These are phyloP conservation scores for Colletotrichum sp. DNA, from an alignment of 2,329 filamentous ascomycete species.

Conservation along the genomic window DNA sequence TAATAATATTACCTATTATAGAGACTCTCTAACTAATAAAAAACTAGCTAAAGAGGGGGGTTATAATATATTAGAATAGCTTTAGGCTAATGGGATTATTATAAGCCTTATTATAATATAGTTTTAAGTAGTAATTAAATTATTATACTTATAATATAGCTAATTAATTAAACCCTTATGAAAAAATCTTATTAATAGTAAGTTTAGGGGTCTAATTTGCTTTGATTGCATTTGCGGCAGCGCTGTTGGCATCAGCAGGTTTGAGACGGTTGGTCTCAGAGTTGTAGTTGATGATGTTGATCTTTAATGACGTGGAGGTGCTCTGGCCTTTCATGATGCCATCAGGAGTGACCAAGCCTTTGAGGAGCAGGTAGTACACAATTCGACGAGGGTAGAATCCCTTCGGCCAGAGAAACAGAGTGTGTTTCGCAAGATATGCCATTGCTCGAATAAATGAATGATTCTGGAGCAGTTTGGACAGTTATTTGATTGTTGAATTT, in stretches of 20 bases:
- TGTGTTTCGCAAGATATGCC: not conserved
- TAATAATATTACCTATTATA: too few relatives aligned
- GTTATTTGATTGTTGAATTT: not conserved
- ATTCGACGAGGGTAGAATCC: conserved; percentile 26
- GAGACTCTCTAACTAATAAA: too few relatives aligned
- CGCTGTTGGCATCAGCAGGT: not conserved
- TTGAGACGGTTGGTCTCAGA: not conserved
- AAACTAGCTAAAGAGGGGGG: too few relatives aligned
- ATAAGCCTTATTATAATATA: too few relatives aligned
- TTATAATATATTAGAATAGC: too few relatives aligned
- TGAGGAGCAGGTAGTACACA: conserved; percentile 25
- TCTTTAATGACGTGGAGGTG: conserved; percentile 3
- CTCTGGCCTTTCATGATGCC: conserved; percentile 21
- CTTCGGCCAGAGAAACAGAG: conserved; percentile 25
- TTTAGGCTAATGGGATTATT: too few relatives aligned
- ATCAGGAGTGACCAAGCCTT: conserved; percentile 22
- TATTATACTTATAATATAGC: too few relatives aligned
- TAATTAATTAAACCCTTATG: too few relatives aligned
- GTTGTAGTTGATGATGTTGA: conserved; percentile 17
- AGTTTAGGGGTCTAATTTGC: too few relatives aligned
- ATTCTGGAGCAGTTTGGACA: not conserved
- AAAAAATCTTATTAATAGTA: too few relatives aligned
- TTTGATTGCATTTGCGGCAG: too few relatives aligned
- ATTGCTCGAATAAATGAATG: not conserved
- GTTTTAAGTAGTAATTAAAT: too few relatives aligned